Conservation (phyloP, 2,329 filamentous ascomycete genomes). For the Pyrenochaeta sp. region DNA sequence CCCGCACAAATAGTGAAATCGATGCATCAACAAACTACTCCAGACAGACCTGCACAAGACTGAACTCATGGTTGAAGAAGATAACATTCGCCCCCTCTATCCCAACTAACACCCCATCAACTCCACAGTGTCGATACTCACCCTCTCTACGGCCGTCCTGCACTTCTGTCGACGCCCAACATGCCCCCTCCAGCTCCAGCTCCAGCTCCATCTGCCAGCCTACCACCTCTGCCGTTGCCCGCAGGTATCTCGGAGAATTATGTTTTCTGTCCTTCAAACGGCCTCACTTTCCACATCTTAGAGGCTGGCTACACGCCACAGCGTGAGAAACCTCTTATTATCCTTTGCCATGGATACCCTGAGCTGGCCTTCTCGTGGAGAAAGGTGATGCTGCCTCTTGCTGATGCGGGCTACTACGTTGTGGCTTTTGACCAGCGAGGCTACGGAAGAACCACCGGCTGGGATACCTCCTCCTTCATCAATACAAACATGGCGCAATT, state of each 20-base stretch:
- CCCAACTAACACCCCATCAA: too few species aligned
- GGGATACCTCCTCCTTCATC: constrained; percentile 61
- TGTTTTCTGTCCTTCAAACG: constrained; percentile 63
- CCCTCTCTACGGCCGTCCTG: too few species aligned
- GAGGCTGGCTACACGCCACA: constrained; percentile 58
- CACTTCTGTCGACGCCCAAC: too few species aligned
- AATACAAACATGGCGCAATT: constrained; percentile 66
- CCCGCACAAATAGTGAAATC: too few species aligned
- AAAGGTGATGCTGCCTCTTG: constrained; percentile 67
- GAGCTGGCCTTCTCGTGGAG: constrained; percentile 76
- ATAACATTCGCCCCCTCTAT: too few species aligned
- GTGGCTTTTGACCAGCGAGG: constrained; percentile 74
- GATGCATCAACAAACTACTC: too few species aligned
- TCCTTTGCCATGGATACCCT: constrained; percentile 73
- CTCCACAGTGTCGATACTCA: too few species aligned
- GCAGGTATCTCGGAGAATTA: constrained; percentile 64
- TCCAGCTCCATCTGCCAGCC: constrained; percentile 6
- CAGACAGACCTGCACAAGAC: too few species aligned
- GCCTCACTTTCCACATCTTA: constrained; percentile 69
- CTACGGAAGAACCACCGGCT: constrained; percentile 71
- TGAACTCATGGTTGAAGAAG: too few species aligned
- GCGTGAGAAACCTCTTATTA: constrained; percentile 61
- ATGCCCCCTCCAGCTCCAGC: constrained; percentile 9
- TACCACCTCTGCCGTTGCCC: constrained; percentile 64
- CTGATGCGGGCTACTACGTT: constrained; percentile 68